phyloP scores from a whole-genome alignment of 129 eudicot species.

The Centaurea solstitialis region DNA sequence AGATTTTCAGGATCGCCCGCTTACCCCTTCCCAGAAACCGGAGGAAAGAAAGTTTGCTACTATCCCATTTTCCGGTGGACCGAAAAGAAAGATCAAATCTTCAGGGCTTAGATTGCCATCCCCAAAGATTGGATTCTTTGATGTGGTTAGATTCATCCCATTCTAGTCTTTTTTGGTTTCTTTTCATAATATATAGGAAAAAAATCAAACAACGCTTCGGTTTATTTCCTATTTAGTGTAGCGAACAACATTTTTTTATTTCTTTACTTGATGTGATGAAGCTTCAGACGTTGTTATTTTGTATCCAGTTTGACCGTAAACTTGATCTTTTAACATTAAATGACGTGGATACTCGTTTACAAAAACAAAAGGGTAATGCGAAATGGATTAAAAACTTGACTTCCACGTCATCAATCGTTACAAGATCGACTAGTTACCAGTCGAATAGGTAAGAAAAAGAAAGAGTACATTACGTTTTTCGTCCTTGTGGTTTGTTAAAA shows the following conservation, averaged over 20 bases:
- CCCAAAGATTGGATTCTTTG: constrained; percentile 71
- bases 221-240: not conserved
- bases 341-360: not conserved
- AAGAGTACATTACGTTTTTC: no score
- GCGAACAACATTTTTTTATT: not conserved
- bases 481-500: no score
- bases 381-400: not conserved
- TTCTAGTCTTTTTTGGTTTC: constrained; percentile 6
- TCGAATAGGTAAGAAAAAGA: not conserved
- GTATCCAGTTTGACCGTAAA: not conserved
- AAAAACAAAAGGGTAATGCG: not conserved
- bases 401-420: not conserved
- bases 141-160: constrained; percentile 39
- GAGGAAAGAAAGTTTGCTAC: not conserved
- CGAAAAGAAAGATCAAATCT: constrained; percentile 32
- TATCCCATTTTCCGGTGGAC: constrained; percentile 26
- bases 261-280: not conserved
- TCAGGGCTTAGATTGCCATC: constrained; percentile 80
- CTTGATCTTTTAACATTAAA: not conserved
- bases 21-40: not conserved
- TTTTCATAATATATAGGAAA: not conserved
- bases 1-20: constrained; percentile 7
- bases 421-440: not conserved
- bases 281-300: not conserved
- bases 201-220: not conserved